Percentiles rank a stretch among this genome's conserved stretches.
phyloP scores from a whole-genome alignment of 202 grass and related monocot genomes.

The Schoenoplectus triqueter region DNA sequence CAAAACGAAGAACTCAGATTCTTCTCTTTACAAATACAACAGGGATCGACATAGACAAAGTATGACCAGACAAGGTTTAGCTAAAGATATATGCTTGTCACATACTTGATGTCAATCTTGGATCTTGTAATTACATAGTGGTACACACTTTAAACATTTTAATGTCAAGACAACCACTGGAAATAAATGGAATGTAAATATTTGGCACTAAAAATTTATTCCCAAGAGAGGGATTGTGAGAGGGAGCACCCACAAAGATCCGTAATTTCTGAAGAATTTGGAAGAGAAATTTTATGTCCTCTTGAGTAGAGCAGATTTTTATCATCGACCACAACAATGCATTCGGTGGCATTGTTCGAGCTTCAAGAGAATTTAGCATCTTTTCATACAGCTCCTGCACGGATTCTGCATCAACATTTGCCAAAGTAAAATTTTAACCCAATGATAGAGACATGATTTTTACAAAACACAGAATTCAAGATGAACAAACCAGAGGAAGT shows the following conservation, averaged over 20 bases:
- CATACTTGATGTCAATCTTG: neutral
- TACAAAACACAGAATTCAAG: constrained; percentile 22
- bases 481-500: constrained; percentile 61
- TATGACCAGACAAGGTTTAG: neutral
- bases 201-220: neutral
- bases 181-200: neutral
- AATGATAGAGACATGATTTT: constrained; percentile 23
- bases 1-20: constrained; percentile 24
- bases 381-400: constrained; percentile 82
- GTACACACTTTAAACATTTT: neutral
- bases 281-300: constrained; percentile 91
- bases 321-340: constrained; percentile 92
- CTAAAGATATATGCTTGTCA: neutral
- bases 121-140: neutral
- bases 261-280: constrained; percentile 80
- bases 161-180: neutral
- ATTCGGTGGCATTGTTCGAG: constrained; percentile 92
- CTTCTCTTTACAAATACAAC: constrained; percentile 32
- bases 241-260: constrained; percentile 70
- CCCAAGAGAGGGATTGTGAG: neutral
- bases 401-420: constrained; percentile 52
- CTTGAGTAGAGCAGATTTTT: constrained; percentile 66
- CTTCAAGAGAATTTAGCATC: constrained; percentile 86
- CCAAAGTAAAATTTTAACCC: constrained; percentile 17
- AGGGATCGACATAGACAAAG: constrained; percentile 26